Percentiles rank a stretch among this genome's conserved stretches.
phyloP scores from a whole-genome alignment of 768 basidiomycete genomes.

The Tulasnella sp. region DNA sequence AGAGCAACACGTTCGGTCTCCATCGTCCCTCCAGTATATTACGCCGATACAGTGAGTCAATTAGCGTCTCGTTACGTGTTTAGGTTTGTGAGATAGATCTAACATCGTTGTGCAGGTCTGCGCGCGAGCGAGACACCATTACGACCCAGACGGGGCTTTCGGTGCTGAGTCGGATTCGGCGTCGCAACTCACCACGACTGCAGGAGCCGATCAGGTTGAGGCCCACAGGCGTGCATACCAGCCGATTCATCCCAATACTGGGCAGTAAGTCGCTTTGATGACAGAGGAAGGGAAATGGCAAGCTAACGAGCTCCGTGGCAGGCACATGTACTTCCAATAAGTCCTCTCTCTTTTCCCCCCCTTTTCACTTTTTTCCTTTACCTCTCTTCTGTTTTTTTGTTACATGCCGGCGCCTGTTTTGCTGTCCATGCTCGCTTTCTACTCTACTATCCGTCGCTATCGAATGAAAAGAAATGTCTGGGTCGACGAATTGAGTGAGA shows the following conservation, averaged over 20 bases:
- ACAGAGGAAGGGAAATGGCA: no score
- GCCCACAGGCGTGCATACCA: background rate
- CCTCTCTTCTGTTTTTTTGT: no score
- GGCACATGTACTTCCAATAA: conserved; percentile 16
- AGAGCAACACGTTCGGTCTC: conserved; percentile 1
- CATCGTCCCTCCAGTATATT: background rate
- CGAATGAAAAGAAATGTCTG: background rate
- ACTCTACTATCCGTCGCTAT: no score
- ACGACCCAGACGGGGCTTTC: conserved; percentile 2
- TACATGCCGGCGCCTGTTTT: no score
- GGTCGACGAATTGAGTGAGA: background rate
- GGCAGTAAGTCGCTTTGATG: background rate
- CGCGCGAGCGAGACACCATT: conserved; percentile 6
- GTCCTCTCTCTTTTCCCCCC: no score
- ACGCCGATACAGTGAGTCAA: conserved; percentile 3
- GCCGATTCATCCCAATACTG: background rate
- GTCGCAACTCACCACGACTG: background rate
- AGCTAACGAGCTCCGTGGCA: no score
- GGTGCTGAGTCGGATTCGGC: background rate
- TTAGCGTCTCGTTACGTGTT: background rate
- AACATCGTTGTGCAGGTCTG: background rate
- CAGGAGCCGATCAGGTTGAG: background rate
- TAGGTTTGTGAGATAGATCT: background rate
- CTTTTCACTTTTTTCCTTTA: no score
- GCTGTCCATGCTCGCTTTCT: no score